Evolutionary conservation across 2,329 filamentous ascomycete genomes (phyloP).

Genomic region (Aspergillus phoenicis): DNA sequence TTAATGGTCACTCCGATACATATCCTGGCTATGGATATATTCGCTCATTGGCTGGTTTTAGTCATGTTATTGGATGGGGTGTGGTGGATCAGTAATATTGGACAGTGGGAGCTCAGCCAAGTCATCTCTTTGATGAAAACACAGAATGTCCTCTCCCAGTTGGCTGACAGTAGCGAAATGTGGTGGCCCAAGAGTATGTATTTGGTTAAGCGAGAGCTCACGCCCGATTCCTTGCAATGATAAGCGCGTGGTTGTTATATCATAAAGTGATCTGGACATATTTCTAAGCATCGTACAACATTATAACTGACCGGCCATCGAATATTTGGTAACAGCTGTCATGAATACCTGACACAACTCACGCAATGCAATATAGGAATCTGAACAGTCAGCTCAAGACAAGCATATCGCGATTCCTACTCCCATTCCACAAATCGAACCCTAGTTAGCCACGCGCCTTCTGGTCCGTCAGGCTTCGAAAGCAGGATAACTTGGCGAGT

Average conservation of each 20-base stretch:
- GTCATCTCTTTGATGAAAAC: conserved; percentile 26
- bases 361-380: no score
- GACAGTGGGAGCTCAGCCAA: conserved; percentile 28
- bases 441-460: background rate
- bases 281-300: no score
- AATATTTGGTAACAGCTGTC: no score
- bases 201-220: conserved; percentile 21
- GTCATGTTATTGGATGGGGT: conserved; percentile 34
- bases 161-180: conserved; percentile 14
- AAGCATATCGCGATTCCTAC: background rate
- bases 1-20: conserved; percentile 15
- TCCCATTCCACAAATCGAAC: background rate
- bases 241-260: background rate
- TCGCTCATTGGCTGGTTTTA: conserved; percentile 39
- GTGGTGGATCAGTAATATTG: conserved; percentile 39
- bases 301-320: no score
- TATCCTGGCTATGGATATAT: conserved; percentile 28
- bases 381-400: no score
- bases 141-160: conserved; percentile 12
- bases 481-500: conserved; percentile 2
- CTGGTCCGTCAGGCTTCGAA: background rate
- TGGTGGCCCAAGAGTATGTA: conserved; percentile 33
- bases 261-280: no score
- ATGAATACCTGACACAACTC: no score
- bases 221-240: conserved; percentile 2